Evolutionary conservation across 2,329 filamentous ascomycete genomes (phyloP).

Genomic region (Clonostachys rhizophaga): DNA sequence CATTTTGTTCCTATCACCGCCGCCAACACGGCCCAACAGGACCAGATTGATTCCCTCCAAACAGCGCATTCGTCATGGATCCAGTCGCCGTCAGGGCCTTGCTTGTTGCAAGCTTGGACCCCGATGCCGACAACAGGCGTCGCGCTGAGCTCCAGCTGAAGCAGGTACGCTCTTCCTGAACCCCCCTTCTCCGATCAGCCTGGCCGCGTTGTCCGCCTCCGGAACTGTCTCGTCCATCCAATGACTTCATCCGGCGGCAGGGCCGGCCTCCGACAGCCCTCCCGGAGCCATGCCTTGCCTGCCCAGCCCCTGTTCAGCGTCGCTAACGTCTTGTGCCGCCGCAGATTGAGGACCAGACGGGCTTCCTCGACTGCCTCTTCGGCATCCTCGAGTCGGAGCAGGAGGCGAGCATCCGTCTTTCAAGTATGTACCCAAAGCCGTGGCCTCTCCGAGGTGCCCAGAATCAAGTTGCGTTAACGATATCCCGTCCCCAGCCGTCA

Average conservation of each 20-base stretch:
- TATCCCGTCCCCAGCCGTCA: constrained; percentile 60
- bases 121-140: constrained; percentile 70
- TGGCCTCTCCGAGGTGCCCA: too few species aligned
- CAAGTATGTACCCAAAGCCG: constrained; percentile 59
- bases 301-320: not conserved
- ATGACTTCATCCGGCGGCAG: too few species aligned
- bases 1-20: too few species aligned
- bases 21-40: too few species aligned
- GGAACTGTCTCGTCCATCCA: too few species aligned
- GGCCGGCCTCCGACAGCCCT: too few species aligned
- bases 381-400: constrained; percentile 88
- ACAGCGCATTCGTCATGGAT: constrained; percentile 52
- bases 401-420: constrained; percentile 77
- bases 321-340: constrained; percentile 5
- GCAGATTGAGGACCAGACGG: constrained; percentile 84
- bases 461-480: constrained; percentile 4
- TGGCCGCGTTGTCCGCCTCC: too few species aligned
- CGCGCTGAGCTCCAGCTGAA: constrained; percentile 78
- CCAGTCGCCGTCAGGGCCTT: constrained; percentile 69
- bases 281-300: too few species aligned
- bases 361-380: constrained; percentile 86
- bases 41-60: too few species aligned
- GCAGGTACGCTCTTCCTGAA: constrained; percentile 47
- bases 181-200: not conserved
- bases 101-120: constrained; percentile 70